Base-by-base conservation (phyloP, 768 basidiomycete genomes). In the Suillus hirtellus region DNA sequence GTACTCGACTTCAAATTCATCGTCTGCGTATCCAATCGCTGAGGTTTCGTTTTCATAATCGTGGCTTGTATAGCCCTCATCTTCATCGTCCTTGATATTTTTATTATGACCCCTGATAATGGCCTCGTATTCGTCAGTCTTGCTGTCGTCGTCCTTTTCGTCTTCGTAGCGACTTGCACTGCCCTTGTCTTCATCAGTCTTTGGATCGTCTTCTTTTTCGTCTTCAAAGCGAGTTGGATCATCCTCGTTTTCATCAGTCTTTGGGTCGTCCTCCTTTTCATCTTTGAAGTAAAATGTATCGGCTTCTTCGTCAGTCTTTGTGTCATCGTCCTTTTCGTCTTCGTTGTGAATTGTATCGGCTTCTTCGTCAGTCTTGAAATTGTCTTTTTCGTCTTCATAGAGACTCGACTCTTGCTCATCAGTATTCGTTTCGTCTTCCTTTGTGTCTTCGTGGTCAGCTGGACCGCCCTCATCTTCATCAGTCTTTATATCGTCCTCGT, bases 1-100 rank as follows among this genome's bases (percentile, higher is more conserved):
- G 24, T 40, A 27, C 21, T 40, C 37, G 15, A 40, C 21, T 40
- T 38, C 54, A 15, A 40, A 40, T 19, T 27, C 24, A 27, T 38
- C 4, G 17, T 34, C 52, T 11, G 17, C 19, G 19, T 34, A 2
- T 34, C 10, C 34, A 19, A 53, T 12, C 5, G 11, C 19, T 10
- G 46, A 47, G 10, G 17, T 19, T 34, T 52, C 15, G 31, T 19
- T 17, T 34, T 19, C 31, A 19, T 19, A 10, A 34, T 6, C 11
- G 52, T 17, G 27, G 49, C 52, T 53, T 53, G 31, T 53, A 53
- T 53, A 53, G 5, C 31, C 52, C 52, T 53, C 52, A 6, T 53
- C 31, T 34, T 53, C 52, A 19, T 34, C 31, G 5, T 34, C 52
- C 31, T 52, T 52, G 31, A 9, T 10, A 10, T 52, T 31, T 49